phyloP scores from a whole-genome alignment of 352 stramenopile genomes.

The Phytophthora pinifolia region DNA sequence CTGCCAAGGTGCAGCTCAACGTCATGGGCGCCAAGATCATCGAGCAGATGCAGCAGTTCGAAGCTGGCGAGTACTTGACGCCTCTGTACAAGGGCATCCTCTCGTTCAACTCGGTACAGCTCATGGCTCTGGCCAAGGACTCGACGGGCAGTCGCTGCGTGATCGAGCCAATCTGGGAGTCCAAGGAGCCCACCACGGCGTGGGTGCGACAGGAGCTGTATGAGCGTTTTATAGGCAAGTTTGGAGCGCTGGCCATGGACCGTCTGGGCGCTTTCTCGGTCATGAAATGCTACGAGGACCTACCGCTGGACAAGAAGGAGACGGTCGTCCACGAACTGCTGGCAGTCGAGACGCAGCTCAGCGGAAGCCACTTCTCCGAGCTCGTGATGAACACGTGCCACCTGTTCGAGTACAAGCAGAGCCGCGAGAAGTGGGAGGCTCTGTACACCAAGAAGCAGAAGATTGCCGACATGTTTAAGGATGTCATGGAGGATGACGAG shows the following conservation, averaged over 20 bases:
- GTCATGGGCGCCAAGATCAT: conserved; percentile 80
- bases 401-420: conserved; percentile 80
- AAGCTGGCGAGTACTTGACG: conserved; percentile 45
- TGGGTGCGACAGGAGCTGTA: conserved; percentile 73
- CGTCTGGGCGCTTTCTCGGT: conserved; percentile 78
- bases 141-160: conserved; percentile 78
- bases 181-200: conserved; percentile 45
- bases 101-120: conserved; percentile 60
- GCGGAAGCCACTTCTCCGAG: conserved; percentile 79
- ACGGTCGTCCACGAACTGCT: conserved; percentile 72
- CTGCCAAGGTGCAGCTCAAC: conserved; percentile 69
- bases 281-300: conserved; percentile 80
- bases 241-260: conserved; percentile 68
- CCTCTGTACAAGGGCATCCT: conserved; percentile 68
- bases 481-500: conserved; percentile 51
- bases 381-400: conserved; percentile 81
- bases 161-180: conserved; percentile 81
- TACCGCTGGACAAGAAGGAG: conserved; percentile 61
- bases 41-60: conserved; percentile 66
- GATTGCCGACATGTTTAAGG: conserved; percentile 77
- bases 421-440: conserved; percentile 74
- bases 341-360: conserved; percentile 68
- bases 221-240: conserved; percentile 67
- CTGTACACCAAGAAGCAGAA: conserved; percentile 82
- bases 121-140: conserved; percentile 74